These are phyloP conservation scores for Raphanus sativus DNA, from an alignment of 345 rosid genomes.

Conservation along the genomic window DNA sequence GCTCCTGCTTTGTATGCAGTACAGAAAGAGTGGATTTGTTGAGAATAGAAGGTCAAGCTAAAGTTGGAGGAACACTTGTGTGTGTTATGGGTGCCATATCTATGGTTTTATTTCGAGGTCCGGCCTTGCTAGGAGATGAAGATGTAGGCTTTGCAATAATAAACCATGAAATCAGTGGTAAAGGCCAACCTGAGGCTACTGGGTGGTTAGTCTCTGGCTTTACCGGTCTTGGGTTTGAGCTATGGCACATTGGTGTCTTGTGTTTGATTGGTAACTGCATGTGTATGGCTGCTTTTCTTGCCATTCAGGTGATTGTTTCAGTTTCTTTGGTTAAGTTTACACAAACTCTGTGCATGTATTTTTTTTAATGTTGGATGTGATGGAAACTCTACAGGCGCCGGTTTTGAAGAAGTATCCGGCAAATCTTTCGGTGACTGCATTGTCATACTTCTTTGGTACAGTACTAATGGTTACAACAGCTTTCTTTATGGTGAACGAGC, in stretches of 20 bases:
- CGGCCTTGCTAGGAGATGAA: constrained; percentile 63
- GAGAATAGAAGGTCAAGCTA: constrained; percentile 86
- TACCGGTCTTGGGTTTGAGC: constrained; percentile 60
- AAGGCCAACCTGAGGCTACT: constrained; percentile 79
- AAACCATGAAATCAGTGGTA: constrained; percentile 60
- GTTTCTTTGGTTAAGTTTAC: constrained; percentile 11
- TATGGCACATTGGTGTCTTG: constrained; percentile 86
- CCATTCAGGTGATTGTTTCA: constrained; percentile 67
- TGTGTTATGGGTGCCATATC: constrained; percentile 84
- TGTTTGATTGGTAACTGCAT: constrained; percentile 95
- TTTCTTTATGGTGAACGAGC: constrained; percentile 58
- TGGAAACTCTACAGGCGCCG: constrained; percentile 62
- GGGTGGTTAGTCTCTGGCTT: constrained; percentile 73
- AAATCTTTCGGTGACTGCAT: constrained; percentile 77
- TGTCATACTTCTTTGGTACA: constrained; percentile 81
- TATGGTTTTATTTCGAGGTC: constrained; percentile 91
- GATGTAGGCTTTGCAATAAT: constrained; percentile 49
- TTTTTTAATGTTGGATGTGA: constrained; percentile 1
- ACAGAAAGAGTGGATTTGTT: constrained; percentile 85
- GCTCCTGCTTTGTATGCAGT: constrained; percentile 55
- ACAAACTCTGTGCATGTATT: constrained; percentile 6
- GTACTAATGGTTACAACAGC: constrained; percentile 67
- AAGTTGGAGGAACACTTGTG: constrained; percentile 79
- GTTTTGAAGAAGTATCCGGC: constrained; percentile 81
- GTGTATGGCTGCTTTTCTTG: constrained; percentile 95